Evolutionary conservation across 129 eudicot species (phyloP), one percentile per base, ranked within the genome.

Genomic region (Saposhnikovia divaricata): DNA sequence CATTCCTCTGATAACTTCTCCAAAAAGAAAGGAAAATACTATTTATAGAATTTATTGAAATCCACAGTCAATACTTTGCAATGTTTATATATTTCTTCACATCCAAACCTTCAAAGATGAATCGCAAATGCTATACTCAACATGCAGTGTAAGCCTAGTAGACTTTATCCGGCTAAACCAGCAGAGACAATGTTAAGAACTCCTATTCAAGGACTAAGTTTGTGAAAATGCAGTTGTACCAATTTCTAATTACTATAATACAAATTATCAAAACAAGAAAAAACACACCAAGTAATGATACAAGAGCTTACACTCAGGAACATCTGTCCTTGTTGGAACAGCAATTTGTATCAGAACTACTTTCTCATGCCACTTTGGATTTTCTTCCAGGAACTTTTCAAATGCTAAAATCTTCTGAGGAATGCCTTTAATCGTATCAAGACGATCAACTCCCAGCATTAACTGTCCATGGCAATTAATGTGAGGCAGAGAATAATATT

Each of bases 351-450:
- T 82, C 75, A 93, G 74, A 74, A 93, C 97, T 28, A 93, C 97
- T 82, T 88, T 84, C 79, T 93, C 92, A 6, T 80, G 90, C 98
- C 96, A 89, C 70, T 65, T 31, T 42, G 96, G 92, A 78, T 93
- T 89, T 71, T 93, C 98, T 87, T 93, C 98, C 70, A 93, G 97
- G 74, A 93, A 93, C 78, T 93, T 90, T 70, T 93, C 98, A 77
- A 93, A 93, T 61, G 98, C 98, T 81, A 90, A 84, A 74, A 93
- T 83, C 84, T 93, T 93, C 85, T 93, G 98, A 23, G 98, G 98
- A 70, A 93, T 93, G 81, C 98, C 96, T 81, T 93, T 93, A 23
- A 93, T 93, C 94, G 88, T 93, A 81, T 93, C 98, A 71, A 93
- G 89, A 23, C 97, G 94, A 78, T 93, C 98, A 55, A 93, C 98